These are phyloP conservation scores for Stachybotrys echinatus DNA, from an alignment of 2,329 filamentous ascomycete genomes.

Conservation along the genomic window DNA sequence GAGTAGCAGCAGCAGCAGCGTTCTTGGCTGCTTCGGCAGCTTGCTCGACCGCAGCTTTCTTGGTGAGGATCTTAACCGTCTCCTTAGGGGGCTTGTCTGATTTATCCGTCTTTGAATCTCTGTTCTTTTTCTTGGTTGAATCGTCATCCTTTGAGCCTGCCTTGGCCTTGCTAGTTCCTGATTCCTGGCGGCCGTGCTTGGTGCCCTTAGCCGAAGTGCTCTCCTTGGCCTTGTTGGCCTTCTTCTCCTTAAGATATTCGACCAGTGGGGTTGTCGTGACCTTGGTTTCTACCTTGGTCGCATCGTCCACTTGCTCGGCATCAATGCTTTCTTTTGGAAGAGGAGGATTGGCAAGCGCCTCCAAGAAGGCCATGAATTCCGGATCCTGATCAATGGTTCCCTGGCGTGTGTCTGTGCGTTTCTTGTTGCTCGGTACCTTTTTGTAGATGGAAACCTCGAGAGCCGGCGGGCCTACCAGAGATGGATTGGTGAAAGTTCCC, in stretches of 20 bases:
- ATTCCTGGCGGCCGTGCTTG: conserved; percentile 53
- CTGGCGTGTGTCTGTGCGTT: conserved; percentile 75
- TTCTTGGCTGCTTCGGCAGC: conserved; percentile 40
- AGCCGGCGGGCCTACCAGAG: conserved; percentile 70
- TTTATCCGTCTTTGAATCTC: conserved; percentile 53
- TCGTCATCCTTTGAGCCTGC: conserved; percentile 39
- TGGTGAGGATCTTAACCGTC: conserved; percentile 58
- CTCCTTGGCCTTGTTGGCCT: conserved; percentile 66
- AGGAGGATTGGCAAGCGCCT: conserved; percentile 70
- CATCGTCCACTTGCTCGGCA: conserved; percentile 34
- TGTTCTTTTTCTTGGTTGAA: conserved; percentile 55
- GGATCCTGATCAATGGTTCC: conserved; percentile 95
- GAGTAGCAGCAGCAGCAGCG: conserved; percentile 28
- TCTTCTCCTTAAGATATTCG: conserved; percentile 87
- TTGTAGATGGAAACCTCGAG: conserved; percentile 82
- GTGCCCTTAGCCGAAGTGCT: conserved; percentile 33
- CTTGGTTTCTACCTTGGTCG: conserved; percentile 48
- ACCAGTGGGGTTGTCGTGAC: conserved; percentile 82
- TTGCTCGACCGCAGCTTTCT: conserved; percentile 48
- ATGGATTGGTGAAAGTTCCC: conserved; percentile 65
- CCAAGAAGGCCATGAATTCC: conserved; percentile 91
- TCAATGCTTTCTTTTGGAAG: conserved; percentile 38
- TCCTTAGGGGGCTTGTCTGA: conserved; percentile 48
- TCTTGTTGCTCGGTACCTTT: conserved; percentile 70
- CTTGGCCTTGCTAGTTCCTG: conserved; percentile 44